A percentile compares a stretch with the other conserved stretches of the same genome.
These are phyloP conservation scores for Sporothrix sp. DNA, from an alignment of 2,329 filamentous ascomycete genomes.

Conservation along the genomic window DNA sequence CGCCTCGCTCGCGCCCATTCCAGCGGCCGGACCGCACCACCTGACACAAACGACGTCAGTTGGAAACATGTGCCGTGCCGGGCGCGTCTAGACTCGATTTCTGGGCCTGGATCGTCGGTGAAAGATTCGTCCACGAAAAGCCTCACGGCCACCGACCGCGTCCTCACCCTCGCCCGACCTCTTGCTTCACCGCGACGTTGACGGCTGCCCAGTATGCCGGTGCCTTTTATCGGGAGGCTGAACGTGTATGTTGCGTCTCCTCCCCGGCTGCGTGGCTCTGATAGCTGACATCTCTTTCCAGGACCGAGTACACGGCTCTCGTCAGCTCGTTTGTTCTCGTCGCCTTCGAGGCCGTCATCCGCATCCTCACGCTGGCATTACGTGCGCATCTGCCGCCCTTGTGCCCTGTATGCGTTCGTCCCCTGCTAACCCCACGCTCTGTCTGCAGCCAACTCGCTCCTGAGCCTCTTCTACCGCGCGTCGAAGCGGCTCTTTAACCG, in stretches of 20 bases:
- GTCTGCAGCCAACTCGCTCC: conserved; percentile 70
- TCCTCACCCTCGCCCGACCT: not conserved
- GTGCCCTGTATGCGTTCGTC: too few species aligned
- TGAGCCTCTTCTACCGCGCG: conserved; percentile 70
- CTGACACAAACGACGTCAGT: not conserved
- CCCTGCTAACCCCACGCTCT: too few species aligned
- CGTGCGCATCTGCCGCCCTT: too few species aligned
- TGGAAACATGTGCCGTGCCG: not conserved
- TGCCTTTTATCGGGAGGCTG: conserved; percentile 44
- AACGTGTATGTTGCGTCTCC: conserved; percentile 34
- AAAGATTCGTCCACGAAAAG: not conserved
- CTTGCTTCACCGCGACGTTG: not conserved
- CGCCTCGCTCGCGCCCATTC: conserved; percentile 1
- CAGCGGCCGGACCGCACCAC: not conserved
- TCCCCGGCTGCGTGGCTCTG: conserved; percentile 3
- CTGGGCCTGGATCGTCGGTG: too few species aligned
- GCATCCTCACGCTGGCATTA: conserved; percentile 77
- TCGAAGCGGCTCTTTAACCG: conserved; percentile 77
- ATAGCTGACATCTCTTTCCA: conserved; percentile 26
- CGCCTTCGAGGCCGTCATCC: conserved; percentile 69
- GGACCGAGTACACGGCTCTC: conserved; percentile 80
- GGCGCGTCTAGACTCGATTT: not conserved
- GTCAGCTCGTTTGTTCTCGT: conserved; percentile 76
- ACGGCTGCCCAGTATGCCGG: conserved; percentile 32
- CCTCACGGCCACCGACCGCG: not conserved